Evolutionary conservation across 352 stramenopile species (phyloP).

Genomic region (Globisporangium sylvaticum): DNA sequence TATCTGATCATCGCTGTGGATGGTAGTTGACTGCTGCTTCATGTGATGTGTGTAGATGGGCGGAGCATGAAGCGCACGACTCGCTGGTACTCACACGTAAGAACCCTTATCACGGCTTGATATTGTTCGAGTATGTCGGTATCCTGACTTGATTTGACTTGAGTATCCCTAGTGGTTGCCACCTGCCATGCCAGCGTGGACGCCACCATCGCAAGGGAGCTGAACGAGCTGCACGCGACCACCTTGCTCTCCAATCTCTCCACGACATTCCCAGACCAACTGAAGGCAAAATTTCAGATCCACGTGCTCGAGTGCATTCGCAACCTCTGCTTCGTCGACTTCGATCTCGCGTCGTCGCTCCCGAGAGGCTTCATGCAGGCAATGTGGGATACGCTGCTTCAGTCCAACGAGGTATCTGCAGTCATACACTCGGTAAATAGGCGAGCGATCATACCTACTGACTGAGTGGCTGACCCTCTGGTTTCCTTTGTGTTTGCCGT

Average conservation of each 20-base stretch:
- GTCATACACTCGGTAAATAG: background rate
- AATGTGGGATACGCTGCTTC: slow-evolving; percentile 29
- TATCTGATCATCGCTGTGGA: background rate
- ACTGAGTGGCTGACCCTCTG: background rate
- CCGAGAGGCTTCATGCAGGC: slow-evolving; percentile 17
- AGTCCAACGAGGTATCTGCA: slow-evolving; percentile 11
- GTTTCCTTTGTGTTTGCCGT: background rate
- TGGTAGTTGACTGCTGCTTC: background rate
- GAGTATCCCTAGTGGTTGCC: slow-evolving; percentile 32
- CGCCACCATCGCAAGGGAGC: slow-evolving; percentile 33
- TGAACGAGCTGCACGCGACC: slow-evolving; percentile 31
- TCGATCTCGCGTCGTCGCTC: slow-evolving; percentile 10
- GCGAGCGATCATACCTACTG: background rate
- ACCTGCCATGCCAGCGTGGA: slow-evolving; percentile 64
- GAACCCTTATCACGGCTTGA: background rate
- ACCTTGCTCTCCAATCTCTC: slow-evolving; percentile 31
- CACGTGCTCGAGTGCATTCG: slow-evolving; percentile 43
- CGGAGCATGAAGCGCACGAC: slow-evolving; percentile 45
- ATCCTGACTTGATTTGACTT: background rate
- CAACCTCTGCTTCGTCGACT: slow-evolving; percentile 41
- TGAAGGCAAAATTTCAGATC: slow-evolving; percentile 16
- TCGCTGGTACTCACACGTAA: slow-evolving; percentile 51
- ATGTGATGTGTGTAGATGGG: slow-evolving; percentile 28
- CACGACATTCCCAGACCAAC: slow-evolving; percentile 16
- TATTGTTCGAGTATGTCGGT: background rate